phyloP scores from a whole-genome alignment of 805 yeast genomes.

The Kodamaea kakaduensis region DNA sequence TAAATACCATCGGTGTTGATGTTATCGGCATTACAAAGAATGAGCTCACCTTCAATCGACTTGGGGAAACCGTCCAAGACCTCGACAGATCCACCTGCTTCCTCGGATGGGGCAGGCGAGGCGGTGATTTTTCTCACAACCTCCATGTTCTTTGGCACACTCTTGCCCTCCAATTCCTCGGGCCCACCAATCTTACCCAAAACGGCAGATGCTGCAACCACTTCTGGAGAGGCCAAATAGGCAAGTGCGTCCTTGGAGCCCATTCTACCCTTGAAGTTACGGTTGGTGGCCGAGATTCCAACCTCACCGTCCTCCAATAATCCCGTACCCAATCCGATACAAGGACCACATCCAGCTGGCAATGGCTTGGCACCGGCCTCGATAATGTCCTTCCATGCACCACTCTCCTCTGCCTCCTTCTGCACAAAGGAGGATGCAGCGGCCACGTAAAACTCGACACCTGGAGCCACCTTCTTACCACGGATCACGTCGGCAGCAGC shows the following conservation, averaged over 20 bases:
- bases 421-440: slow-evolving; percentile 96
- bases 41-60: slow-evolving; percentile 83
- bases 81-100: slow-evolving; percentile 48
- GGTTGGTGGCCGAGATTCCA: slow-evolving; percentile 96
- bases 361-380: slow-evolving; percentile 93
- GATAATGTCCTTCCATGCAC: slow-evolving; percentile 87
- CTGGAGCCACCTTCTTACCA: slow-evolving; percentile 79
- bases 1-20: slow-evolving; percentile 98
- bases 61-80: slow-evolving; percentile 90
- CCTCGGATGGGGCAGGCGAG: slow-evolving; percentile 26
- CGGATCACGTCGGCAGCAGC: slow-evolving; percentile 89
- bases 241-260: slow-evolving; percentile 96
- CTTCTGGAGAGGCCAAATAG: slow-evolving; percentile 93
- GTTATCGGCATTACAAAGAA: slow-evolving; percentile 94
- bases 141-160: slow-evolving; percentile 41
- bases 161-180: slow-evolving; percentile 67
- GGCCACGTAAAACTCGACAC: slow-evolving; percentile 94
- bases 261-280: slow-evolving; percentile 99
- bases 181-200: slow-evolving; percentile 92
- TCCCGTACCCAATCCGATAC: slow-evolving; percentile 97
- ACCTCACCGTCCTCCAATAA: slow-evolving; percentile 92
- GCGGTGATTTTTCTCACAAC: slow-evolving; percentile 43
- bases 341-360: slow-evolving; percentile 99
- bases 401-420: slow-evolving; percentile 81
- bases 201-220: slow-evolving; percentile 98